phyloP scores from a whole-genome alignment of 148 eudicot species.

The Spergularia bocconei region DNA sequence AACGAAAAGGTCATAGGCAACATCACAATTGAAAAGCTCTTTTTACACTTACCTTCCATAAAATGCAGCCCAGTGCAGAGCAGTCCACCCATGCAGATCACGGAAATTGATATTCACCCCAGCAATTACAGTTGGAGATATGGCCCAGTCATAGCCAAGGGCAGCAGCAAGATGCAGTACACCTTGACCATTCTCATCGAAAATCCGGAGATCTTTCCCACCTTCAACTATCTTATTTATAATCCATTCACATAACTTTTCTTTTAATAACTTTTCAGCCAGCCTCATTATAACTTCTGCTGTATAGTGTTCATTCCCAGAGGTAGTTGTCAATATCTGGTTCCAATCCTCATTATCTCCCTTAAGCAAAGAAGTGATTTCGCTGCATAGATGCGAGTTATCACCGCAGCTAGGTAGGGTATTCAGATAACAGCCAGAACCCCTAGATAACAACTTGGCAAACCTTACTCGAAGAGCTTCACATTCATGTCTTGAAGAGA shows the following conservation, averaged over 20 bases:
- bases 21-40: too few species aligned
- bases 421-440: constrained; percentile 29
- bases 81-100: constrained; percentile 80
- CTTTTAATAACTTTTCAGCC: constrained; percentile 53
- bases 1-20: too few species aligned
- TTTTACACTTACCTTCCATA: constrained; percentile 59
- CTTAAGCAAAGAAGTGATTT: constrained; percentile 41
- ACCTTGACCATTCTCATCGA: constrained; percentile 82
- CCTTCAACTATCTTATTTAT: constrained; percentile 62
- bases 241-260: constrained; percentile 64
- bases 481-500: constrained; percentile 7
- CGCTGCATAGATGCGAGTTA: constrained; percentile 31
- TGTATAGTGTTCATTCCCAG: constrained; percentile 33
- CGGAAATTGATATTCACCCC: constrained; percentile 79
- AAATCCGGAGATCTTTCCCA: constrained; percentile 60
- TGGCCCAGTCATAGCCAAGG: constrained; percentile 81
- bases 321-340: constrained; percentile 37
- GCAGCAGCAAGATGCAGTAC: constrained; percentile 79
- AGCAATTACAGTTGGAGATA: constrained; percentile 61
- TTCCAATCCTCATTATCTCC: constrained; percentile 31
- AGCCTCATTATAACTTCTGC: constrained; percentile 49
- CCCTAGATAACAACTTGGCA: constrained; percentile 47
- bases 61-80: constrained; percentile 88
- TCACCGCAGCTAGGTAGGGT: constrained; percentile 23
- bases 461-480: constrained; percentile 48